Conservation (phyloP, 768 basidiomycete genomes). For the Clitopilus passeckerianus region DNA sequence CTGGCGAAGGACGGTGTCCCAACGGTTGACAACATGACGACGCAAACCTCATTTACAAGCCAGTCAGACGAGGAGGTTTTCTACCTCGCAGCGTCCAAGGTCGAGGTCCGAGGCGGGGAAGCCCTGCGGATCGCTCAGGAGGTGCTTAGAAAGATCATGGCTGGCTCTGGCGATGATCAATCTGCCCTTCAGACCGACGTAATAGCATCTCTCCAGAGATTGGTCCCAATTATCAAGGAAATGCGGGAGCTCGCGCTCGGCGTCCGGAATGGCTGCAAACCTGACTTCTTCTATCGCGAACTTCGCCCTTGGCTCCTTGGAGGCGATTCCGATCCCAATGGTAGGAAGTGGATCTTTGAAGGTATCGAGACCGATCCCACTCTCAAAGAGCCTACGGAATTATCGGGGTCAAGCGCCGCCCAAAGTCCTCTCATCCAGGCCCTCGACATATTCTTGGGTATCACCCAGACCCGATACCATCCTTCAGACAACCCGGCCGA, state of each 20-base stretch:
- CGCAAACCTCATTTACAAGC: slow-evolving; percentile 69
- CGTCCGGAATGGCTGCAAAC: slow-evolving; percentile 68
- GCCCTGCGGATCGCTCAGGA: slow-evolving; percentile 47
- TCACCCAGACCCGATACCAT: slow-evolving; percentile 14
- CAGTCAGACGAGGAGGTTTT: slow-evolving; percentile 82
- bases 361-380: slow-evolving; percentile 34
- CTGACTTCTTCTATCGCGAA: slow-evolving; percentile 63
- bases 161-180: slow-evolving; percentile 82
- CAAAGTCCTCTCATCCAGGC: slow-evolving; percentile 77
- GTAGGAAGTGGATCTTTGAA: slow-evolving; percentile 52
- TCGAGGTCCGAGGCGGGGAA: slow-evolving; percentile 84
- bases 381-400: slow-evolving; percentile 42
- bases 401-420: slow-evolving; percentile 78
- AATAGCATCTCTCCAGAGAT: slow-evolving; percentile 53
- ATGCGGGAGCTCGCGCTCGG: slow-evolving; percentile 54
- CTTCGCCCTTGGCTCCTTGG: slow-evolving; percentile 84
- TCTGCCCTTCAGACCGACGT: slow-evolving; percentile 58
- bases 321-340: slow-evolving; percentile 42
- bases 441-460: slow-evolving; percentile 67
- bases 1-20: slow-evolving; percentile 23
- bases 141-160: slow-evolving; percentile 79
- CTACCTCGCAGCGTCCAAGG: slow-evolving; percentile 79
- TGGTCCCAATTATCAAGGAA: slow-evolving; percentile 61
- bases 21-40: slow-evolving; percentile 56
- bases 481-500: background rate